phyloP scores from a whole-genome alignment of 1,139 yeast genomes.

The Blastobotrys indianensis region DNA sequence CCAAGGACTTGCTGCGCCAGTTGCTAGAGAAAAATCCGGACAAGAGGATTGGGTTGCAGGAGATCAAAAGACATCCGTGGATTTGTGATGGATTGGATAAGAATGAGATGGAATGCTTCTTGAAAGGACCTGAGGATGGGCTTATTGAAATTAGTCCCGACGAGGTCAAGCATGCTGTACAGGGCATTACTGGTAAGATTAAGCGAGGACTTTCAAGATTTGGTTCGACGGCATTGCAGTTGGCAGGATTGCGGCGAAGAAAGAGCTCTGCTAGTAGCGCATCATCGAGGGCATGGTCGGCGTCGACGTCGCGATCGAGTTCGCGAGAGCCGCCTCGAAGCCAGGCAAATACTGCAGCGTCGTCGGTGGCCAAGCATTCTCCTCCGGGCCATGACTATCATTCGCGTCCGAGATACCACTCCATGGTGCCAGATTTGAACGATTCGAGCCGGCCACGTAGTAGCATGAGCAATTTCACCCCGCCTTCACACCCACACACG shows the following conservation, averaged over 20 bases:
- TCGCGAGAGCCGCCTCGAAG: conserved; percentile 18
- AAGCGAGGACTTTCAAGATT: conserved; percentile 50
- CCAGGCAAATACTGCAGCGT: conserved; percentile 1
- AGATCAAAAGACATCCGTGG: conserved; percentile 78
- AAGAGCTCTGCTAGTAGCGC: conserved; percentile 20
- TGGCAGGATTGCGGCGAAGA: conserved; percentile 34
- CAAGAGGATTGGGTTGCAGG: conserved; percentile 61
- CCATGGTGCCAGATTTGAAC: too few relatives aligned
- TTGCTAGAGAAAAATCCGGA: conserved; percentile 68
- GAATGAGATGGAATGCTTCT: conserved; percentile 35
- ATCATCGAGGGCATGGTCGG: conserved; percentile 11
- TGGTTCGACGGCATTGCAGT: conserved; percentile 41
- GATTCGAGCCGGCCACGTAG: too few relatives aligned
- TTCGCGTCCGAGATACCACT: too few relatives aligned
- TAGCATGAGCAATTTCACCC: not conserved
- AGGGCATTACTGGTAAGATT: conserved; percentile 68
- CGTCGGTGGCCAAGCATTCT: not conserved
- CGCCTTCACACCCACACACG: not conserved
- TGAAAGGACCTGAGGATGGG: conserved; percentile 29
- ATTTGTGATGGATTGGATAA: conserved; percentile 54
- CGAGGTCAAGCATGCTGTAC: conserved; percentile 71
- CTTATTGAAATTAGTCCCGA: conserved; percentile 58
- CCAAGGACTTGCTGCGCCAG: conserved; percentile 58
- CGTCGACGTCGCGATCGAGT: conserved; percentile 14
- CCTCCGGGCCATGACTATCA: not conserved